Evolutionary conservation across 176 grass and related monocot species (phyloP).

Genomic region (Zoysia japonica): DNA sequence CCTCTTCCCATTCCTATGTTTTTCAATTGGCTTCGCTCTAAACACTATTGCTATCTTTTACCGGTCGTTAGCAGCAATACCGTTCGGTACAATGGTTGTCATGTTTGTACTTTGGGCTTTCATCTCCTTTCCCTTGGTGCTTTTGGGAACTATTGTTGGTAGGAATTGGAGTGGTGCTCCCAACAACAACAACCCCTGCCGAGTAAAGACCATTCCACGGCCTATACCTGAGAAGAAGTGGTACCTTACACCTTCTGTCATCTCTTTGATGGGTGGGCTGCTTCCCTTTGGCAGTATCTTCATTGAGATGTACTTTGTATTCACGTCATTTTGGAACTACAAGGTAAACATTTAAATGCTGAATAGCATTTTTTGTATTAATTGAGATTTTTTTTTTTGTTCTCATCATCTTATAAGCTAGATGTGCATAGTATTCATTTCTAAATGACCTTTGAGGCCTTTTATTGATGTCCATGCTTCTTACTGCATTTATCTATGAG

Average conservation of each 20-base stretch:
- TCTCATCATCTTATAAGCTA: neutral
- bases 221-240: constrained; percentile 96
- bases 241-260: constrained; percentile 91
- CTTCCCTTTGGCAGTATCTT: constrained; percentile 98
- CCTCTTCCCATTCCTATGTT: constrained; percentile 91
- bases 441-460: neutral
- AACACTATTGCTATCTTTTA: constrained; percentile 98
- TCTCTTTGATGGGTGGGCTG: constrained; percentile 89
- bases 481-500: neutral
- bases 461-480: constrained; percentile 6
- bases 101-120: constrained; percentile 96
- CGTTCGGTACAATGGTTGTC: constrained; percentile 96
- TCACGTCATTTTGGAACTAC: constrained; percentile 99
- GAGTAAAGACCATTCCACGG: constrained; percentile 94
- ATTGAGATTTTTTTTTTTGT: neutral
- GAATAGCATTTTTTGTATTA: constrained; percentile 10
- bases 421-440: neutral
- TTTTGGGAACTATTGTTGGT: constrained; percentile 85
- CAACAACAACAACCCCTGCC: constrained; percentile 99
- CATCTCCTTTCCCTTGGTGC: constrained; percentile 90
- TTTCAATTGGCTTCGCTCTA: constrained; percentile 80
- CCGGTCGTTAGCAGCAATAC: constrained; percentile 90
- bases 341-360: constrained; percentile 60
- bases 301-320: constrained; percentile 99
- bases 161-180: constrained; percentile 96